A percentile compares a stretch with the other conserved stretches of the same genome.
phyloP scores from a whole-genome alignment of 306 rosid genomes.

The Lathyrus tuberosus region DNA sequence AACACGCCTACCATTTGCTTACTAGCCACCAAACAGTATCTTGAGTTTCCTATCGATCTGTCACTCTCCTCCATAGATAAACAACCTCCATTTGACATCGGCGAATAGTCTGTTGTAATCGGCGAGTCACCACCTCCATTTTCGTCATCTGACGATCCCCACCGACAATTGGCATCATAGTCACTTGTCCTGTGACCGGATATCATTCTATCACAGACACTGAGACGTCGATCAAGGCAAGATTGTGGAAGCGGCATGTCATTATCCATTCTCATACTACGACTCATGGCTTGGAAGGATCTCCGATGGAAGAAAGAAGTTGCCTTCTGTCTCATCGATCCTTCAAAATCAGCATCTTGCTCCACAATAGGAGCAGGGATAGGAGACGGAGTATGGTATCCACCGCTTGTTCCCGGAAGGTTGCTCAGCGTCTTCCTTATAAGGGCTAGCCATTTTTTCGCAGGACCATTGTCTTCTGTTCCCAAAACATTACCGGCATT shows the following conservation, averaged over 20 bases:
- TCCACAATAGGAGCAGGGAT: slow-evolving; percentile 86
- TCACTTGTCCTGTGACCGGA: slow-evolving; percentile 74
- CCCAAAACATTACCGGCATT: slow-evolving; percentile 99
- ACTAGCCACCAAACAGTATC: slow-evolving; percentile 90
- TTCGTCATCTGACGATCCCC: slow-evolving; percentile 94
- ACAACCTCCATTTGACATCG: slow-evolving; percentile 55
- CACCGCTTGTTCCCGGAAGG: slow-evolving; percentile 85
- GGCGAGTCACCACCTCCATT: slow-evolving; percentile 67
- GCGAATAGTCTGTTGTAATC: slow-evolving; percentile 62
- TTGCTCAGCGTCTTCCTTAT: slow-evolving; percentile 85
- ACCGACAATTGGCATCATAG: slow-evolving; percentile 71
- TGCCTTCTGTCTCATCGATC: slow-evolving; percentile 76
- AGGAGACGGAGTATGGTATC: slow-evolving; percentile 79
- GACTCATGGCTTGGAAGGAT: slow-evolving; percentile 93
- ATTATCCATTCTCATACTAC: slow-evolving; percentile 90
- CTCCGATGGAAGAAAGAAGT: slow-evolving; percentile 86
- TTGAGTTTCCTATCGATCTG: slow-evolving; percentile 66
- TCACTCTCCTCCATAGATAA: slow-evolving; percentile 76
- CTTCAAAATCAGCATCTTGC: slow-evolving; percentile 86
- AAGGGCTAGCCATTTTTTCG: slow-evolving; percentile 90
- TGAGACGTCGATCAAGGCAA: slow-evolving; percentile 76
- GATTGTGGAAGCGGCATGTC: slow-evolving; percentile 71
- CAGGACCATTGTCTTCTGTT: slow-evolving; percentile 97
- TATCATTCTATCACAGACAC: slow-evolving; percentile 84
- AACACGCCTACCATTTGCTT: slow-evolving; percentile 99